phyloP scores from a whole-genome alignment of 2,329 filamentous ascomycete genomes.

The Hymenotorrendiella dingleyae region DNA sequence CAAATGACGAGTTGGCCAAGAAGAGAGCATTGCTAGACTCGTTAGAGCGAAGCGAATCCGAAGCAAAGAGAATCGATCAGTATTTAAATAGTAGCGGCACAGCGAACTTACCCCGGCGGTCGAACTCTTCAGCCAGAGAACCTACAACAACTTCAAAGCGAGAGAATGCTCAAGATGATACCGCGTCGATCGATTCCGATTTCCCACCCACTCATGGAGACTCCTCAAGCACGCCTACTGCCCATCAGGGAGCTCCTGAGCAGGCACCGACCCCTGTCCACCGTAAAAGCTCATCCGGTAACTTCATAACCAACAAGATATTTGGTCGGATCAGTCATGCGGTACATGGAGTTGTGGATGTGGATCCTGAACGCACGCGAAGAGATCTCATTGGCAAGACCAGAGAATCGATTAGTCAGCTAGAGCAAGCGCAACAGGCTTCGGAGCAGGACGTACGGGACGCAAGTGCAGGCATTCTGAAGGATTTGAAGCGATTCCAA shows the following conservation, averaged over 20 bases:
- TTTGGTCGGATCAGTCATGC: slow-evolving; percentile 94
- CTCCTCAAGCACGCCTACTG: slow-evolving; percentile 59
- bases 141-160: slow-evolving; percentile 39
- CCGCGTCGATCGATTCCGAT: slow-evolving; percentile 89
- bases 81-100: slow-evolving; percentile 74
- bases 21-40: slow-evolving; percentile 78
- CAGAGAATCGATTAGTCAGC: slow-evolving; percentile 73
- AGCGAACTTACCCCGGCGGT: slow-evolving; percentile 57
- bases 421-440: slow-evolving; percentile 86
- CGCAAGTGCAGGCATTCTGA: slow-evolving; percentile 80
- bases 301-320: slow-evolving; percentile 87
- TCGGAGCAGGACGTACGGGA: slow-evolving; percentile 90
- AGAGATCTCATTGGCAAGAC: slow-evolving; percentile 96
- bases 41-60: slow-evolving; percentile 86
- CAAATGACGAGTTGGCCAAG: slow-evolving; percentile 83
- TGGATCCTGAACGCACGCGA: slow-evolving; percentile 87
- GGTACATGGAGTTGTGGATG: slow-evolving; percentile 91
- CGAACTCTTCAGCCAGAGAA: slow-evolving; percentile 50
- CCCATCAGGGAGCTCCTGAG: slow-evolving; percentile 62
- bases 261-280: slow-evolving; percentile 48
- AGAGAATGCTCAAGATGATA: slow-evolving; percentile 64
- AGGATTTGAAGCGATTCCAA: slow-evolving; percentile 90
- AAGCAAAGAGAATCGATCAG: slow-evolving; percentile 88
- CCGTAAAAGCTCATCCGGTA: slow-evolving; percentile 77
- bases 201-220: slow-evolving; percentile 88